Evolutionary conservation across 805 yeast genomes (phyloP), one percentile per base, ranked within the genome.

Genomic region (Metschnikowia corniflorae): DNA sequence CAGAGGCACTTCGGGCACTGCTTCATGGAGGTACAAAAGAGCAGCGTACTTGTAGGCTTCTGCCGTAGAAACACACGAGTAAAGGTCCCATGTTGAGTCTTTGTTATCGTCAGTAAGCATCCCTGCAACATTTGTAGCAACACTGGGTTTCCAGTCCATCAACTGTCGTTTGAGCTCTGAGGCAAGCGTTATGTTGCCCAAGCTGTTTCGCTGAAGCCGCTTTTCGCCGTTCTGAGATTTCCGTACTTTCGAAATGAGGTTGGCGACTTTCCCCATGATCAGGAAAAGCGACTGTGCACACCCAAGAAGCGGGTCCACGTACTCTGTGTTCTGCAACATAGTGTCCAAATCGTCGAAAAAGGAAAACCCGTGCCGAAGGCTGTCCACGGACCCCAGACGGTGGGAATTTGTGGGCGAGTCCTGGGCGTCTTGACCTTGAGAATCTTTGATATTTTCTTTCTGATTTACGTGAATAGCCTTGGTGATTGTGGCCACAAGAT

Each of bases 1-100:
- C 7, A 77, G 72, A 7, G 83, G 82, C 13, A 80, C 68, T 44
- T 80, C 84, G 0, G 87, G 86, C 4, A 81, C 84, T 1, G 85
- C 81, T 50, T 81, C 86, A 53, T 79, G 84, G 20, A 81, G 56
- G 49, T 77, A 79, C 15, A 80, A 50, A 25, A 81, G 53, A 0
- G 83, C 67, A 1, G 85, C 71, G 53, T 67, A 77, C 26, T 84
- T 53, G 54, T 80, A 81, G 0, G 86, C 81, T 50, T 80, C 86
- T 2, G 86, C 86, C 1, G 86, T 80, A 2, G 85, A 75, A 17
- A 81, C 64, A 40, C 82, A 76, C 7, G 82, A 72, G 4, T 80
- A 60, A 20, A 77, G 51, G 45, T 80, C 86, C 65, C 80, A 73
- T 2, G 65, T 55, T 1, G 58, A 32, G 12, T 42, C 42, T 7